Evolutionary conservation across 306 rosid species (phyloP), one percentile per base, ranked within the genome.

Genomic region (Fragaria nilgerrensis): DNA sequence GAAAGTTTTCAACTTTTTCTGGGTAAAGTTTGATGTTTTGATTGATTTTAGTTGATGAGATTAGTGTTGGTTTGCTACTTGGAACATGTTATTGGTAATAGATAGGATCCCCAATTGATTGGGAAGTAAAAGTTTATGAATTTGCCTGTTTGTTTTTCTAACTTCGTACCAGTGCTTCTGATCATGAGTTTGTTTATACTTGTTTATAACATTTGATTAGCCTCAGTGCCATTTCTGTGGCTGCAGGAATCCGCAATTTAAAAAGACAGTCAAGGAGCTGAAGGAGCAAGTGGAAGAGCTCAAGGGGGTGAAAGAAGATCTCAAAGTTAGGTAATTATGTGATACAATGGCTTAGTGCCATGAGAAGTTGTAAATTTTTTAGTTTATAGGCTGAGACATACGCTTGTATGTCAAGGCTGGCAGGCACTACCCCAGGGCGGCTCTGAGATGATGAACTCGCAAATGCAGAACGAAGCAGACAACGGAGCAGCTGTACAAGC

Each of bases 351-450:
- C 7, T 65, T 49, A 81, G 55, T 84, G 75, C 61, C 3, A 16
- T 65, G 3, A 23, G 8, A 68, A 59, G 13, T 58, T 82, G 75
- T 70, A 32, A 53, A 58, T 11, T 74, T 58, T 73, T 75, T 83
- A 66, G 61, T 84, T 16, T 79, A 71, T 85, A 84, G 92, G 96
- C 91, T 89, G 92, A 88, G 98, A 89, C 96, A 88, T 95, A 92
- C 98, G 68, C 63, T 88, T 90, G 93, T 95, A 92, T 94, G 98
- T 94, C 96, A 92, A 94, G 95, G 93, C 97, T 91, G 86, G 88
- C 59, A 81, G 85, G 85, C 82, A 80, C 92, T 86, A 86, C 82
- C 52, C 81, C 87, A 79, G 81, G 96, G 91, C 78, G 81, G 93
- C 87, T 80, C 93, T 95, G 91, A 92, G 91, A 90, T 82, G 91